These are phyloP conservation scores for Metrosideros polymorpha DNA, from an alignment of 441 rosid species.

Conservation along the genomic window DNA sequence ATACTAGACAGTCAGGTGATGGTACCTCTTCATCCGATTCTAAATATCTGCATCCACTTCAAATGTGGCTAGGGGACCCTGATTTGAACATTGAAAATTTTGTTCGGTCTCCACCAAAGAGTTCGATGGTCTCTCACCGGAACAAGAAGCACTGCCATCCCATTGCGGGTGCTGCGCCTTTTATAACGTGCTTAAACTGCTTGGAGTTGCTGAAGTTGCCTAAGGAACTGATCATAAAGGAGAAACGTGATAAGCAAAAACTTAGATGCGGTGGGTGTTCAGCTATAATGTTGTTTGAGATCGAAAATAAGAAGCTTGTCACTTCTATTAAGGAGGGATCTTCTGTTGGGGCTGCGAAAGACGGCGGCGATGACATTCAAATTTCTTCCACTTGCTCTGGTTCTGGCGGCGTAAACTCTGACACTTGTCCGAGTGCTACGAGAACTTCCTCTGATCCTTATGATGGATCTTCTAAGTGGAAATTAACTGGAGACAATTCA, in stretches of 20 bases:
- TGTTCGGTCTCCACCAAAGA: not conserved
- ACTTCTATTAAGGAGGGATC: not conserved
- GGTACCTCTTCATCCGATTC: not conserved
- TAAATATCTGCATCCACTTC: not conserved
- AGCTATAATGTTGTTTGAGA: not conserved
- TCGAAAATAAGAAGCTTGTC: not conserved
- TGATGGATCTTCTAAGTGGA: not conserved
- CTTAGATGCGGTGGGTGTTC: not conserved
- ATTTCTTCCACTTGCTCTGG: not conserved
- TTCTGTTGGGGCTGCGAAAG: not conserved
- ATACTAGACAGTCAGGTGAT: not conserved
- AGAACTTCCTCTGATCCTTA: not conserved
- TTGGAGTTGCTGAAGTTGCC: conserved; percentile 1
- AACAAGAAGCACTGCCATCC: not conserved
- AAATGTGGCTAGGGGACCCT: not conserved
- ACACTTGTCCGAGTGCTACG: not conserved
- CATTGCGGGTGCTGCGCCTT: not conserved
- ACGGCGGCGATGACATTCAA: not conserved
- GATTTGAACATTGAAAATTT: not conserved
- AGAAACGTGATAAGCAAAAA: not conserved
- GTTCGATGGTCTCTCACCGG: not conserved
- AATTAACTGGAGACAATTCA: not conserved
- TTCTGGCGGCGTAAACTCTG: not conserved
- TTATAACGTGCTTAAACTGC: not conserved
- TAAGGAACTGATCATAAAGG: not conserved